These are phyloP conservation scores for Podospora pseudopauciseta DNA, from an alignment of 495 filamentous ascomycete genomes.

Conservation along the genomic window DNA sequence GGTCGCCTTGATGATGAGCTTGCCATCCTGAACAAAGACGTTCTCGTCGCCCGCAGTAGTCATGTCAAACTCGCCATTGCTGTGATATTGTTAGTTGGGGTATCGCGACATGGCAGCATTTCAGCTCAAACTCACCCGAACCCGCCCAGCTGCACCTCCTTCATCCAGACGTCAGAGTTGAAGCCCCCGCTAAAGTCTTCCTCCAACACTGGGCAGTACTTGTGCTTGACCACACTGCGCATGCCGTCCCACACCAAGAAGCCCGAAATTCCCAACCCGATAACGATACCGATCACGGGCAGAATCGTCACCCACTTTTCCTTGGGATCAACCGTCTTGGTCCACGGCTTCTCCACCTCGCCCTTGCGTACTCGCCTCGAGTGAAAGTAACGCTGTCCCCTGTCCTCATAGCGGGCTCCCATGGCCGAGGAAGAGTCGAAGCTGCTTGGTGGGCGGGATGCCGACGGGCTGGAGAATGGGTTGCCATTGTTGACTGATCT, in stretches of 20 bases:
- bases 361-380: slow-evolving; percentile 68
- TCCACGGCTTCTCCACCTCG: slow-evolving; percentile 68
- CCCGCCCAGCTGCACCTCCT: slow-evolving; percentile 76
- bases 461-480: slow-evolving; percentile 56
- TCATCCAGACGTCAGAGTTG: slow-evolving; percentile 63
- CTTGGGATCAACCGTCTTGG: slow-evolving; percentile 62
- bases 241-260: slow-evolving; percentile 71
- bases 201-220: slow-evolving; percentile 67
- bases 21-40: slow-evolving; percentile 63
- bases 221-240: slow-evolving; percentile 62
- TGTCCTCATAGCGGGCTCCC: slow-evolving; percentile 26
- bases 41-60: slow-evolving; percentile 70
- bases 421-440: slow-evolving; percentile 47
- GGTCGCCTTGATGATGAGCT: slow-evolving; percentile 72
- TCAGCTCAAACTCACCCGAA: slow-evolving; percentile 60
- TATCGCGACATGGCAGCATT: slow-evolving; percentile 7
- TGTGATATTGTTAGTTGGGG: slow-evolving; percentile 28
- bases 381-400: slow-evolving; percentile 62
- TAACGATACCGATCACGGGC: slow-evolving; percentile 60
- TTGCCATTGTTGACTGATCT: slow-evolving; percentile 35
- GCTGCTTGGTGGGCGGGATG: slow-evolving; percentile 53
- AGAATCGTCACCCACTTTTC: slow-evolving; percentile 86
- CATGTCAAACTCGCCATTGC: slow-evolving; percentile 75
- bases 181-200: slow-evolving; percentile 65
- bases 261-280: slow-evolving; percentile 63